Conservation (phyloP, 176 grass and related monocot species). For the Paspalum vaginatum region DNA sequence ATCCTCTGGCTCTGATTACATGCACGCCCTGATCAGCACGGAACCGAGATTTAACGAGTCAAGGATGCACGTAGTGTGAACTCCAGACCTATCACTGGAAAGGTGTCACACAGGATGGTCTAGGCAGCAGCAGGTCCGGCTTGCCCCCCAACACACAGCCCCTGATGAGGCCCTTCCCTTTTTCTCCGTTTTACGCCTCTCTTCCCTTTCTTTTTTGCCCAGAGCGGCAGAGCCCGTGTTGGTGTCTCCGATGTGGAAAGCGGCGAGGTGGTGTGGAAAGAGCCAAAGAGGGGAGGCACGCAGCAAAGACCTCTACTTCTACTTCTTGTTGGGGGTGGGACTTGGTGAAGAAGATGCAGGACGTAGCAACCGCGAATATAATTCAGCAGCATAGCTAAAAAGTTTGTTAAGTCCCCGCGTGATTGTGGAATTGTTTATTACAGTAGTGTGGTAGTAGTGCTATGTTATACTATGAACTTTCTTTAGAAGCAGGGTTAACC, state of each 20-base stretch:
- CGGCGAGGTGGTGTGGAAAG: slow-evolving; percentile 32
- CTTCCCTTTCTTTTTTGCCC: background rate
- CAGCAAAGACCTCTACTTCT: too few relatives aligned
- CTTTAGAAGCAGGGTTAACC: too few relatives aligned
- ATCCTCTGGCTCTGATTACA: background rate
- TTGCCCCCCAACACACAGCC: slow-evolving; percentile 15
- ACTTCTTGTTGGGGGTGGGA: too few relatives aligned
- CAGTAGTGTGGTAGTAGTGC: too few relatives aligned
- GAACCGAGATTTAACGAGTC: slow-evolving; percentile 1
- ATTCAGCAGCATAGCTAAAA: too few relatives aligned
- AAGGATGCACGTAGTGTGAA: slow-evolving; percentile 3
- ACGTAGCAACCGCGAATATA: too few relatives aligned
- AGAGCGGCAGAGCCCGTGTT: slow-evolving; percentile 19
- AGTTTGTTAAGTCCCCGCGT: too few relatives aligned
- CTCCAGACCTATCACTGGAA: slow-evolving; percentile 25
- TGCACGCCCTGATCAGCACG: slow-evolving; percentile 42
- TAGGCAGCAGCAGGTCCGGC: slow-evolving; percentile 21
- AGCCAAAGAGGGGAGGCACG: background rate
- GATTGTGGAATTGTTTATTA: too few relatives aligned
- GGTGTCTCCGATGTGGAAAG: slow-evolving; percentile 46
- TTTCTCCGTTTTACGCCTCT: background rate
- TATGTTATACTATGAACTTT: too few relatives aligned
- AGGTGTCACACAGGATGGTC: slow-evolving; percentile 36
- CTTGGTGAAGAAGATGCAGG: background rate
- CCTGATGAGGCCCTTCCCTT: slow-evolving; percentile 7